Percentiles rank a stretch among this genome's conserved stretches.
Conservation (phyloP, 2,329 filamentous ascomycete genomes). For the Ophiocordyceps robertsii region DNA sequence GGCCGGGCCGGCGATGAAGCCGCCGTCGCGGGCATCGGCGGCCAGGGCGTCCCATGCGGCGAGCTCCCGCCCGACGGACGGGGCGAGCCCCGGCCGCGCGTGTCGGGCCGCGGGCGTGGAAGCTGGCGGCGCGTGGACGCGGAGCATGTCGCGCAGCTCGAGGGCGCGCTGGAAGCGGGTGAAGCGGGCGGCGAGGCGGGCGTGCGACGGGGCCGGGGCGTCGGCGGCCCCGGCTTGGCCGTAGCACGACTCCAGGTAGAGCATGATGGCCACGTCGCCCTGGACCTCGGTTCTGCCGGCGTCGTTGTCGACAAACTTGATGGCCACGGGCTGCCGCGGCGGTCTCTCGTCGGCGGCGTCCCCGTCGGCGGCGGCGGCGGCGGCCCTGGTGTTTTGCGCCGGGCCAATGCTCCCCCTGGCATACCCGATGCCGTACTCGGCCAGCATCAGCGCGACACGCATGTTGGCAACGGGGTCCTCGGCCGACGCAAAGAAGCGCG, state of each 20-base stretch:
- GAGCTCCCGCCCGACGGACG: conserved; percentile 14
- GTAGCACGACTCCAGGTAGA: conserved; percentile 46
- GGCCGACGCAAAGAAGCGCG: conserved; percentile 35
- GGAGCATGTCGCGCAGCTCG: conserved; percentile 16
- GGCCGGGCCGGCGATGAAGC: conserved; percentile 30
- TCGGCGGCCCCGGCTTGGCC: conserved; percentile 16
- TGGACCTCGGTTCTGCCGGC: conserved; percentile 28
- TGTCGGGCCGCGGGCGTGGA: neutral
- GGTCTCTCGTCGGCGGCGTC: neutral
- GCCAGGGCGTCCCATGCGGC: conserved; percentile 26
- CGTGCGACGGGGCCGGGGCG: conserved; percentile 7
- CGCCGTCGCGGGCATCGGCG: conserved; percentile 9
- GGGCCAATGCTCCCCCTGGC: conserved; percentile 27
- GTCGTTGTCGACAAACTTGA: conserved; percentile 45
- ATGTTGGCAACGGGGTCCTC: conserved; percentile 31
- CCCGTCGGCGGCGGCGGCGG: neutral
- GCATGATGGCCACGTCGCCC: conserved; percentile 39
- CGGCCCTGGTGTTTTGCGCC: neutral
- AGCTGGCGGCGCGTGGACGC: neutral
- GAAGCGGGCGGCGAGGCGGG: conserved; percentile 21
- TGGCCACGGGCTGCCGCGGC: conserved; percentile 10
- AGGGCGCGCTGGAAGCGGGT: conserved; percentile 27
- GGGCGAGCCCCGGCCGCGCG: neutral
- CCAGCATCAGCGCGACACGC: conserved; percentile 35
- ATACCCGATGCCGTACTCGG: conserved; percentile 31